A percentile compares a stretch with the other conserved stretches of the same genome.
phyloP scores from a whole-genome alignment of 164 flowering plant genomes.

The Vitis labrusca region DNA sequence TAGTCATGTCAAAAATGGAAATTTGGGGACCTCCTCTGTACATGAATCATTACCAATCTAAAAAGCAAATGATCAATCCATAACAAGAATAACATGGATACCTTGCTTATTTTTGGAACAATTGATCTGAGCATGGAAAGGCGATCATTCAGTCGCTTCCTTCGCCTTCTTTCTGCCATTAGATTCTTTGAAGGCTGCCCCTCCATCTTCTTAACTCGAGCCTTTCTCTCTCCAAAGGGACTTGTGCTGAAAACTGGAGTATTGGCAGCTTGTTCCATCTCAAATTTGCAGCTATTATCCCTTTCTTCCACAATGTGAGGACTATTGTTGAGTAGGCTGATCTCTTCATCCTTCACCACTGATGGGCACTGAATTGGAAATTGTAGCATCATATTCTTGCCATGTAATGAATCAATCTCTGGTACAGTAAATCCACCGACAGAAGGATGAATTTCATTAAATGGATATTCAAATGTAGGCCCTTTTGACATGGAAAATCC shows the following conservation, averaged over 20 bases:
- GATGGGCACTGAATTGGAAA: slow-evolving; percentile 32
- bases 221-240: slow-evolving; percentile 23
- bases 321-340: no score
- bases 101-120: slow-evolving; percentile 96
- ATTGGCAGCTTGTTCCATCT: slow-evolving; percentile 25
- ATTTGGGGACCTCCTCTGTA: no score
- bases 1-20: no score
- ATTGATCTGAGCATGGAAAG: slow-evolving; percentile 91
- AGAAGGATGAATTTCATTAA: slow-evolving; percentile 31
- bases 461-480: slow-evolving; percentile 28
- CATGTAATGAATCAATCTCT: slow-evolving; percentile 28
- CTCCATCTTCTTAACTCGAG: slow-evolving; percentile 44
- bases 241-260: slow-evolving; percentile 26
- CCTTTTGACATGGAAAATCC: slow-evolving; percentile 27
- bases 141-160: slow-evolving; percentile 87
- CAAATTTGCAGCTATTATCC: slow-evolving; percentile 26
- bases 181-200: slow-evolving; percentile 93
- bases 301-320: slow-evolving; percentile 20
- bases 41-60: no score
- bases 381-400: slow-evolving; percentile 13
- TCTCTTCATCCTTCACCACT: slow-evolving; percentile 28
- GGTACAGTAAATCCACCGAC: slow-evolving; percentile 32
- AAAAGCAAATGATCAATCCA: no score
- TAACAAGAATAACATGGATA: slow-evolving; percentile 4
- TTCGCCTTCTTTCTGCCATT: slow-evolving; percentile 89